Evolutionary conservation across 495 filamentous ascomycete genomes (phyloP).

Genomic region (Trichoderma asperelloides): DNA sequence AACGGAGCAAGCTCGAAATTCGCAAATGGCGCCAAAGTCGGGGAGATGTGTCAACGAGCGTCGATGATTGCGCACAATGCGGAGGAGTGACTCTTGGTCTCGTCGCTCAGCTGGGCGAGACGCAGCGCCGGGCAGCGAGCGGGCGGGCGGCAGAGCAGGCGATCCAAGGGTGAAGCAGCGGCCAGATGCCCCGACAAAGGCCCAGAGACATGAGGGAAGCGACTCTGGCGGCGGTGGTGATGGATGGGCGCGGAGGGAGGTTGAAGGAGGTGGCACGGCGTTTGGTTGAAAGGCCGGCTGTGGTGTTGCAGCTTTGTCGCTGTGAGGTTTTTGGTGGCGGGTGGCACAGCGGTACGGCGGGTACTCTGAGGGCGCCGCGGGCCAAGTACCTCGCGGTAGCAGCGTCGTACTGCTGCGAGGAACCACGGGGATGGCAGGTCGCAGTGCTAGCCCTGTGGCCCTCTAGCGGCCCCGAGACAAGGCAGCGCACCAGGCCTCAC

Average conservation of each 20-base stretch:
- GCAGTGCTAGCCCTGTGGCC: background rate
- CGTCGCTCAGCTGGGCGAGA: background rate
- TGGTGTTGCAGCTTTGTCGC: background rate
- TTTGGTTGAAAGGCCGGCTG: background rate
- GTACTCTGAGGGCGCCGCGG: background rate
- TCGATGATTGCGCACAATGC: background rate
- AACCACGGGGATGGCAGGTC: background rate
- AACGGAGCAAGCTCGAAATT: too few species aligned
- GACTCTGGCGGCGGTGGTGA: background rate
- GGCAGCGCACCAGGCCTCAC: too few species aligned
- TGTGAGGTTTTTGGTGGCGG: constrained; percentile 1
- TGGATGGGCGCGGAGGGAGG: background rate
- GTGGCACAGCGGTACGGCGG: constrained; percentile 1
- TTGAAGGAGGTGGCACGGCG: constrained; percentile 4
- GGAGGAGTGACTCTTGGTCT: background rate
- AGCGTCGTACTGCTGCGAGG: too few species aligned
- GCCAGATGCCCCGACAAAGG: background rate
- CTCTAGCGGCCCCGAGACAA: background rate
- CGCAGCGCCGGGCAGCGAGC: background rate
- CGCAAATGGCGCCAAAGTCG: too few species aligned
- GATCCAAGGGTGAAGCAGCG: constrained; percentile 4
- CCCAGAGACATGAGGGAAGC: constrained; percentile 5
- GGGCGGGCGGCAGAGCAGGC: constrained; percentile 7
- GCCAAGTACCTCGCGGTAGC: too few species aligned
- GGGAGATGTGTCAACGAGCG: too few species aligned